A percentile compares a stretch with the other conserved stretches of the same genome.
phyloP scores from a whole-genome alignment of 495 filamentous ascomycete genomes.

The Annulohypoxylon stygium region DNA sequence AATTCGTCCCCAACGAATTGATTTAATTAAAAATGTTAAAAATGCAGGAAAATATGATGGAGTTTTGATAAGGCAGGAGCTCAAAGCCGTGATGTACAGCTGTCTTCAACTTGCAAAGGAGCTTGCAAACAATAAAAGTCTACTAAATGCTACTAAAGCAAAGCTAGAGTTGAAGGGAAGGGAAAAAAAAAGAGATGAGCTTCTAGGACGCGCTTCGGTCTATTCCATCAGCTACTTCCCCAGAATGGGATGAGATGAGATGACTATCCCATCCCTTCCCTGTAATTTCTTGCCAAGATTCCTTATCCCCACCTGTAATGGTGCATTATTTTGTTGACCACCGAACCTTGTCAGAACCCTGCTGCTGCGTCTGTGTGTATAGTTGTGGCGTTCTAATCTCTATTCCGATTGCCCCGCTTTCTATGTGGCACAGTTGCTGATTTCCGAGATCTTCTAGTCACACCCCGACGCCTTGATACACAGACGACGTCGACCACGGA shows the following conservation, averaged over 20 bases:
- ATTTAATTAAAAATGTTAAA: conserved; percentile 9
- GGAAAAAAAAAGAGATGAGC: conserved; percentile 13
- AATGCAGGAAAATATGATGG: conserved; percentile 1
- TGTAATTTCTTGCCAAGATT: conserved; percentile 38
- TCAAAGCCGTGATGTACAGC: conserved; percentile 16
- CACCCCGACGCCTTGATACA: neutral
- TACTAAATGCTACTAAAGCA: neutral
- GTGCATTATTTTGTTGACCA: conserved; percentile 34
- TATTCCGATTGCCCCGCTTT: conserved; percentile 12
- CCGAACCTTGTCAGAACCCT: neutral
- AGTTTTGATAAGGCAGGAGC: neutral
- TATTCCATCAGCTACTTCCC: conserved; percentile 36
- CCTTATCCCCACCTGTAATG: conserved; percentile 23
- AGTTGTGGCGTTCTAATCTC: neutral
- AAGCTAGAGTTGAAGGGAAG: conserved; percentile 9
- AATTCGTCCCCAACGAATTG: conserved; percentile 28
- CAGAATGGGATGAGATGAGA: conserved; percentile 20
- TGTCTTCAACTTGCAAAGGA: conserved; percentile 25
- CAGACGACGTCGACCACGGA: no score
- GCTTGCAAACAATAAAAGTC: neutral
- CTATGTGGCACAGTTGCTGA: neutral
- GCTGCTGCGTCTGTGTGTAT: neutral
- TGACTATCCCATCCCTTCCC: conserved; percentile 28
- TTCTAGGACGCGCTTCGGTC: conserved; percentile 34
- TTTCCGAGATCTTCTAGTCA: neutral